phyloP scores from a whole-genome alignment of 2,329 filamentous ascomycete genomes.

The Paecilomyces formosus region DNA sequence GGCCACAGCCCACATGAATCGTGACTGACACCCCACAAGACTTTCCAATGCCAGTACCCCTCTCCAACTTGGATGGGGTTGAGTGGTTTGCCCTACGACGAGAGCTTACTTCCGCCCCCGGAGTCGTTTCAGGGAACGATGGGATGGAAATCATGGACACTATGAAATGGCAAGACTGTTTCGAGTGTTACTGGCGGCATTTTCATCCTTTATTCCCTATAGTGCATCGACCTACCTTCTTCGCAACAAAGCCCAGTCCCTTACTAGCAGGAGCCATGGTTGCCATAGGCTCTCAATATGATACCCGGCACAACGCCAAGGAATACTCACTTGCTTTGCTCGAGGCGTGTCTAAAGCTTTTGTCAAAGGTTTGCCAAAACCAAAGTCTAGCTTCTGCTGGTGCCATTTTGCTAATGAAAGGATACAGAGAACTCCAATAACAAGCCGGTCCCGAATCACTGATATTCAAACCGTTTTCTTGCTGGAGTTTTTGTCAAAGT shows the following conservation, averaged over 20 bases:
- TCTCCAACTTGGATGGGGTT: constrained; percentile 32
- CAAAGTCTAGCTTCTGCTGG: neutral
- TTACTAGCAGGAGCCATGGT: constrained; percentile 26
- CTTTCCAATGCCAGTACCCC: constrained; percentile 30
- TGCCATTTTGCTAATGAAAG: neutral
- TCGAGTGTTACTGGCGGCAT: constrained; percentile 28
- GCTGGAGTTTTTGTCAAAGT: constrained; percentile 26
- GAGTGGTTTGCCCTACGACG: constrained; percentile 30
- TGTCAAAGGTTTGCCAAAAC: constrained; percentile 14
- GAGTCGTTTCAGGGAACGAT: constrained; percentile 22
- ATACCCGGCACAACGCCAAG: constrained; percentile 24
- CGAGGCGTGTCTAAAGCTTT: constrained; percentile 24
- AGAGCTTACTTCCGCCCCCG: constrained; percentile 26
- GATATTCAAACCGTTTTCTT: constrained; percentile 30
- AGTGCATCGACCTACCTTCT: constrained; percentile 24
- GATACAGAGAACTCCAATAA: constrained; percentile 19
- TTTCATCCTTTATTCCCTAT: constrained; percentile 30
- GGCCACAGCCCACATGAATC: neutral
- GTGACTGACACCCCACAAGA: constrained; percentile 16
- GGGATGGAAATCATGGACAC: constrained; percentile 28
- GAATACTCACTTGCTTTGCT: constrained; percentile 24
- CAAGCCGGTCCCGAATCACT: constrained; percentile 22
- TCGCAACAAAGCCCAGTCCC: constrained; percentile 22
- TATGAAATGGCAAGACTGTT: constrained; percentile 24
- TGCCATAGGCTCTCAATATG: constrained; percentile 29